phyloP scores from a whole-genome alignment of 805 yeast genomes.

The Helenozyma rhizophorensis region DNA sequence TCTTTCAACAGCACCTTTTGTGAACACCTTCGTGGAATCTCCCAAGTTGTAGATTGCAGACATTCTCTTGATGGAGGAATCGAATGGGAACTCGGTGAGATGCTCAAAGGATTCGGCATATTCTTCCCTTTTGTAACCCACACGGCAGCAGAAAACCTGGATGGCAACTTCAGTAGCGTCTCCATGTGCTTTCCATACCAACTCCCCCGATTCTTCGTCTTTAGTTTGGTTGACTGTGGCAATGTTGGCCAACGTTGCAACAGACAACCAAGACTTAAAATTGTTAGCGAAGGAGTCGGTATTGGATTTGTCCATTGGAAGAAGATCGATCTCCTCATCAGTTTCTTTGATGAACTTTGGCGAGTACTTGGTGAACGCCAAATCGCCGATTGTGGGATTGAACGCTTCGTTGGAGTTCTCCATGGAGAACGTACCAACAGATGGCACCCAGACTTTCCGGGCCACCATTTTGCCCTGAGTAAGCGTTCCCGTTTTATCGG shows the following conservation, averaged over 20 bases:
- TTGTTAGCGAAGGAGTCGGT: slow-evolving; percentile 18
- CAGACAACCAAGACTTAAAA: slow-evolving; percentile 50
- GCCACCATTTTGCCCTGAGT: slow-evolving; percentile 79
- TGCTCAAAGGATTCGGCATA: slow-evolving; percentile 17
- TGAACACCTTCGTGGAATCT: slow-evolving; percentile 9
- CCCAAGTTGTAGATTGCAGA: slow-evolving; percentile 14
- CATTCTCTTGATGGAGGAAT: slow-evolving; percentile 18
- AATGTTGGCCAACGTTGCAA: slow-evolving; percentile 77
- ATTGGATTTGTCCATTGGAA: slow-evolving; percentile 14
- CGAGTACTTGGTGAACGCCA: slow-evolving; percentile 29
- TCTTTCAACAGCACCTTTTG: slow-evolving; percentile 19
- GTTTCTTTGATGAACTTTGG: slow-evolving; percentile 34
- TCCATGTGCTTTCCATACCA: slow-evolving; percentile 21
- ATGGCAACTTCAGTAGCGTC: slow-evolving; percentile 19
- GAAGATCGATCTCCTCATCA: slow-evolving; percentile 35
- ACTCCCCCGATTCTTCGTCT: slow-evolving; percentile 34
- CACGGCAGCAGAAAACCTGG: slow-evolving; percentile 16
- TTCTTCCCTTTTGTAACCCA: slow-evolving; percentile 19
- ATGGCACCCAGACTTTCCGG: slow-evolving; percentile 66
- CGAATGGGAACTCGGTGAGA: slow-evolving; percentile 16
- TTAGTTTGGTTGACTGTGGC: slow-evolving; percentile 55
- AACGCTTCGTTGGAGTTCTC: slow-evolving; percentile 55
- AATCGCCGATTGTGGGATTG: slow-evolving; percentile 57
- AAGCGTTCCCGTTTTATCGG: slow-evolving; percentile 79
- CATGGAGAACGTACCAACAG: slow-evolving; percentile 53